Evolutionary conservation across 495 filamentous ascomycete species (phyloP).

Genomic region (Penicillium lividum): DNA sequence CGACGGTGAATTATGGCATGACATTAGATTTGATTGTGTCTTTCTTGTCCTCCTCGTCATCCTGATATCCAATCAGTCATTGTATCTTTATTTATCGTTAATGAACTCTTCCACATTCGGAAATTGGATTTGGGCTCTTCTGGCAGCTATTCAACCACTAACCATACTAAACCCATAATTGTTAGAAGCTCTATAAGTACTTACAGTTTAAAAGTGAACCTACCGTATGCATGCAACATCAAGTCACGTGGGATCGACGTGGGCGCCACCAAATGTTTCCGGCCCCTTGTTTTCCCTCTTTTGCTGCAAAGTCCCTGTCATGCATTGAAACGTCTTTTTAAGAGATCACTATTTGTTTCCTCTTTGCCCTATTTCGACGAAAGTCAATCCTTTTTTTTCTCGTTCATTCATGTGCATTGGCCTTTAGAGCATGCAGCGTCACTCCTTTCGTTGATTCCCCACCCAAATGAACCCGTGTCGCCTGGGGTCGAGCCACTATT

Average conservation of each 20-base stretch:
- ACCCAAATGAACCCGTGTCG: slow-evolving; percentile 11
- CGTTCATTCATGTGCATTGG: not conserved
- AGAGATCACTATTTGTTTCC: not conserved
- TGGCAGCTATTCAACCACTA: not conserved
- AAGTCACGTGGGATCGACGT: not conserved
- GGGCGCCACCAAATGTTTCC: not conserved
- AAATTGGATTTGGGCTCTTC: not conserved
- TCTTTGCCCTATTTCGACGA: slow-evolving; percentile 4
- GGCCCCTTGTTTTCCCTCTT: slow-evolving; percentile 13
- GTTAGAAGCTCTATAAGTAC: too few species aligned
- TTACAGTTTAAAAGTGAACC: too few species aligned
- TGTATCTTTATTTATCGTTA: slow-evolving; percentile 24
- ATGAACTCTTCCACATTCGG: slow-evolving; percentile 6
- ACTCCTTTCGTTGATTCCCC: slow-evolving; percentile 22
- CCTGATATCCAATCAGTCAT: slow-evolving; percentile 9
- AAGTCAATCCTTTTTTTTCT: slow-evolving; percentile 4
- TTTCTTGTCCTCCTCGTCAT: not conserved
- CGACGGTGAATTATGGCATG: not conserved
- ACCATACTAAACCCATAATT: not conserved
- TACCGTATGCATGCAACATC: not conserved
- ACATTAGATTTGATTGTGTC: slow-evolving; percentile 4
- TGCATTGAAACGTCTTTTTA: not conserved
- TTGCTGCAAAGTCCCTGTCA: not conserved
- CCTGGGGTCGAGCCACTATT: slow-evolving; percentile 13
- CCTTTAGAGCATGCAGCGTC: slow-evolving; percentile 26